A percentile compares a stretch with the other conserved stretches of the same genome.
Evolutionary conservation across 192 early-diverging fungal genomes (phyloP).

Genomic region (Paraglomus occultum): DNA sequence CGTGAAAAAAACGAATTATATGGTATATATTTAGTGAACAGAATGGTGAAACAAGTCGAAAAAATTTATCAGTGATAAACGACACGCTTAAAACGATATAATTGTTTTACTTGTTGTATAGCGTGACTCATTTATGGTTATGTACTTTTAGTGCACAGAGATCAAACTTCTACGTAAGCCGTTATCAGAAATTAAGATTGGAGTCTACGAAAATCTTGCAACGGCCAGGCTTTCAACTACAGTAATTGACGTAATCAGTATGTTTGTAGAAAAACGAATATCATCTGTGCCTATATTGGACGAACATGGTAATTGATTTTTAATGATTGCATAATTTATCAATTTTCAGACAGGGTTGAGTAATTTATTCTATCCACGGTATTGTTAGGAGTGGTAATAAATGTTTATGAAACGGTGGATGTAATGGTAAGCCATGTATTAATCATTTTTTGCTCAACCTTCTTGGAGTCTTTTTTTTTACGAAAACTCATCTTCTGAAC

Average conservation of each 20-base stretch:
- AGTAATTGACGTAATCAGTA: constrained; percentile 86
- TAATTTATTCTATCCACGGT: not conserved
- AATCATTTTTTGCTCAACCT: constrained; percentile 1
- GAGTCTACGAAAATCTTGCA: constrained; percentile 81
- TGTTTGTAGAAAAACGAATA: constrained; percentile 88
- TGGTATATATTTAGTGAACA: constrained; percentile 13
- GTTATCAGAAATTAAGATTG: constrained; percentile 78
- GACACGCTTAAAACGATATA: constrained; percentile 8
- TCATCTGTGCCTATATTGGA: constrained; percentile 94
- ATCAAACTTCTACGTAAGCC: constrained; percentile 62
- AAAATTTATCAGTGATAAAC: constrained; percentile 20
- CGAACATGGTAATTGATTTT: constrained; percentile 55
- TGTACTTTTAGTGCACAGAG: constrained; percentile 51
- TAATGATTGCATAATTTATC: not conserved
- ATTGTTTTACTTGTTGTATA: not conserved
- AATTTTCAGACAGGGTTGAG: not conserved
- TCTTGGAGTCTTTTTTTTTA: not conserved
- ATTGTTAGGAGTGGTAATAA: constrained; percentile 69
- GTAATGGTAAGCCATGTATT: constrained; percentile 67
- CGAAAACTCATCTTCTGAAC: constrained; percentile 13
- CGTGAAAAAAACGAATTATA: not conserved
- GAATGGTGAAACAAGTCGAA: constrained; percentile 26
- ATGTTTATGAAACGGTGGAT: constrained; percentile 97
- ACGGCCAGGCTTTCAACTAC: constrained; percentile 77
- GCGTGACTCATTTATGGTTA: not conserved